phyloP scores from a whole-genome alignment of 1,139 yeast species.

The Pichia terricola region DNA sequence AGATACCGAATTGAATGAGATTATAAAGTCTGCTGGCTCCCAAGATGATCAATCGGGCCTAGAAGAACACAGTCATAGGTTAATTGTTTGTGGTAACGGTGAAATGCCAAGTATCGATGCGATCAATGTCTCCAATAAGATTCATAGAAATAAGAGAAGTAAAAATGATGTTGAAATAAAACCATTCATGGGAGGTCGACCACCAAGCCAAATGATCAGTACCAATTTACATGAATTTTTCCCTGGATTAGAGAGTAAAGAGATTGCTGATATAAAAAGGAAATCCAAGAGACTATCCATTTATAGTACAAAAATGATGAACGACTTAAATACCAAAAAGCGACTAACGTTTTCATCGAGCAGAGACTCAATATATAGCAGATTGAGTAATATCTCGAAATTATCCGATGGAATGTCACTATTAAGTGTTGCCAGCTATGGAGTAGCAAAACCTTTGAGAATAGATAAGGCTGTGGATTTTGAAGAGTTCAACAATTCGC shows the following conservation, averaged over 20 bases:
- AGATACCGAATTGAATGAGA: slow-evolving; percentile 36
- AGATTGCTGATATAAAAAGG: slow-evolving; percentile 70
- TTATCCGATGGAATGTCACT: slow-evolving; percentile 22
- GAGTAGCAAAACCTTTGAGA: slow-evolving; percentile 19
- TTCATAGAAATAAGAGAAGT: slow-evolving; percentile 7
- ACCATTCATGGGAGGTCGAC: slow-evolving; percentile 78
- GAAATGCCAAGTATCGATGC: slow-evolving; percentile 62
- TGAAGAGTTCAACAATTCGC: too few relatives aligned
- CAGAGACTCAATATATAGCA: slow-evolving; percentile 20
- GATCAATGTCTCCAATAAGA: slow-evolving; percentile 49
- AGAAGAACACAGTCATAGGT: slow-evolving; percentile 39
- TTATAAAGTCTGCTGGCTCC: background rate
- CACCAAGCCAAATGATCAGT: slow-evolving; percentile 87
- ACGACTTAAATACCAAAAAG: background rate
- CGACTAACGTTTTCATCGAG: slow-evolving; percentile 2
- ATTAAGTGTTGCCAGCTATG: slow-evolving; percentile 16
- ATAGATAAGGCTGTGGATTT: background rate
- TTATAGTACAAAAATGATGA: slow-evolving; percentile 20
- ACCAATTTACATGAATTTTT: slow-evolving; percentile 85
- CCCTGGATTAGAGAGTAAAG: slow-evolving; percentile 70
- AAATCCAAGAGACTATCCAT: slow-evolving; percentile 52
- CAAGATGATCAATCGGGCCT: slow-evolving; percentile 48
- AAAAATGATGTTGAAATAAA: slow-evolving; percentile 23
- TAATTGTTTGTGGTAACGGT: slow-evolving; percentile 57
- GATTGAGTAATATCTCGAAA: slow-evolving; percentile 8